phyloP scores from a whole-genome alignment of 139 green algal genomes.

The Tetradesmus obliquus region DNA sequence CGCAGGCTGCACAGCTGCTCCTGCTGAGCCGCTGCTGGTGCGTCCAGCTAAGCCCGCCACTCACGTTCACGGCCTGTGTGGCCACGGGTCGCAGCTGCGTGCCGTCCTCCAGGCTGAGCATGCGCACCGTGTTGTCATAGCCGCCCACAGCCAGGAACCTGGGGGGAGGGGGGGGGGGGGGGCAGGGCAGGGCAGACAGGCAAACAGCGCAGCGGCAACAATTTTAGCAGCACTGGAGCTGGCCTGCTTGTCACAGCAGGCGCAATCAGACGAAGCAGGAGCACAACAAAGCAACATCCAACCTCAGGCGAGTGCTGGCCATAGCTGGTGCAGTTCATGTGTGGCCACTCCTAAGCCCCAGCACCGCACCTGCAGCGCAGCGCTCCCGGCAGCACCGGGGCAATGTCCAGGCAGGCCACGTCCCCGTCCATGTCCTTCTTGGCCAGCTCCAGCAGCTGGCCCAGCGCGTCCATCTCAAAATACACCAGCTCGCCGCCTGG shows the following conservation, averaged over 20 bases:
- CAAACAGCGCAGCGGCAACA: constrained; percentile 22
- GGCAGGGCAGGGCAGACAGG: constrained; percentile 69
- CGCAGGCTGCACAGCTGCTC: neutral
- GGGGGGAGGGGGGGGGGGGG: constrained; percentile 11
- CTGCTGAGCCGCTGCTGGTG: neutral
- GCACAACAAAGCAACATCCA: neutral
- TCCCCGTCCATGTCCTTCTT: constrained; percentile 95
- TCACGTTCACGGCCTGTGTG: constrained; percentile 45
- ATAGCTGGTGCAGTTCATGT: too few relatives aligned
- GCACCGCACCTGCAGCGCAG: constrained; percentile 61
- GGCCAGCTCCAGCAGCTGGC: constrained; percentile 92
- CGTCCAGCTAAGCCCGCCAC: neutral
- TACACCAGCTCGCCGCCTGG: constrained; percentile 93
- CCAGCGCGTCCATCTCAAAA: constrained; percentile 95
- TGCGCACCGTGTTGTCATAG: constrained; percentile 89
- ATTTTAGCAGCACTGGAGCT: too few relatives aligned
- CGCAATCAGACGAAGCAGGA: neutral
- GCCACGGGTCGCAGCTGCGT: constrained; percentile 40
- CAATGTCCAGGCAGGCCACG: constrained; percentile 88
- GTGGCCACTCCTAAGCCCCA: neutral
- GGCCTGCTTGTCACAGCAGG: neutral
- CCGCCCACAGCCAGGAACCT: constrained; percentile 91
- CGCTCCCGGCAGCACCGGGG: constrained; percentile 82
- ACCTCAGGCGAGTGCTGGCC: neutral
- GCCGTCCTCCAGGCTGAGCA: constrained; percentile 87